These are phyloP conservation scores for Wallacemonas rigidus DNA, from an alignment of 208 protist genomes.

Conservation along the genomic window DNA sequence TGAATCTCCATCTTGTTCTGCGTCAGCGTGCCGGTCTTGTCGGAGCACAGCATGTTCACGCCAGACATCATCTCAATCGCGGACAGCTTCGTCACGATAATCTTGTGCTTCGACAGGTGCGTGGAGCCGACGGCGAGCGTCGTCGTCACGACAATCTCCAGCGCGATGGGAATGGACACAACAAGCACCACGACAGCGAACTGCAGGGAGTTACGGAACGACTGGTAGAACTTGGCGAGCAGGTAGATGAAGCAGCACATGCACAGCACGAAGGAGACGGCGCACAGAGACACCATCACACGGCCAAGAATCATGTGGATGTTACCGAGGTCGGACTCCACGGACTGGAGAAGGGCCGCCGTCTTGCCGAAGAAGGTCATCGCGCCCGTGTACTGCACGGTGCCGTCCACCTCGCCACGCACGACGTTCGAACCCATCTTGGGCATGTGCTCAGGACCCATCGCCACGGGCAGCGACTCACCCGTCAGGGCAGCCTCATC, in stretches of 20 bases:
- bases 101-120: conserved; percentile 92
- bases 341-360: conserved; percentile 84
- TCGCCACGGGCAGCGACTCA: conserved; percentile 95
- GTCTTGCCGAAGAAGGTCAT: conserved; percentile 95
- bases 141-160: conserved; percentile 86
- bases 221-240: conserved; percentile 64
- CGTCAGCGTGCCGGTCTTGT: conserved; percentile 96
- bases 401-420: conserved; percentile 76
- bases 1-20: conserved; percentile 93
- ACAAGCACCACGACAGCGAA: conserved; percentile 90
- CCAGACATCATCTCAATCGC: conserved; percentile 91
- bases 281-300: conserved; percentile 69
- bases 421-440: conserved; percentile 93
- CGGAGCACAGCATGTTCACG: conserved; percentile 93
- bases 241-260: conserved; percentile 82
- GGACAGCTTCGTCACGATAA: conserved; percentile 93
- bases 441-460: conserved; percentile 80
- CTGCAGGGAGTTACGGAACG: conserved; percentile 65
- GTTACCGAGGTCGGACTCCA: conserved; percentile 80
- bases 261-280: conserved; percentile 67
- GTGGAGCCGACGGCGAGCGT: conserved; percentile 91
- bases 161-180: conserved; percentile 92
- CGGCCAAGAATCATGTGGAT: conserved; percentile 60
- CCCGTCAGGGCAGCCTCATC: conserved; percentile 95
- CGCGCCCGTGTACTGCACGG: conserved; percentile 86